These are phyloP conservation scores for Urostyla sp. DNA, from an alignment of 73 alveolate genomes.

Conservation along the genomic window DNA sequence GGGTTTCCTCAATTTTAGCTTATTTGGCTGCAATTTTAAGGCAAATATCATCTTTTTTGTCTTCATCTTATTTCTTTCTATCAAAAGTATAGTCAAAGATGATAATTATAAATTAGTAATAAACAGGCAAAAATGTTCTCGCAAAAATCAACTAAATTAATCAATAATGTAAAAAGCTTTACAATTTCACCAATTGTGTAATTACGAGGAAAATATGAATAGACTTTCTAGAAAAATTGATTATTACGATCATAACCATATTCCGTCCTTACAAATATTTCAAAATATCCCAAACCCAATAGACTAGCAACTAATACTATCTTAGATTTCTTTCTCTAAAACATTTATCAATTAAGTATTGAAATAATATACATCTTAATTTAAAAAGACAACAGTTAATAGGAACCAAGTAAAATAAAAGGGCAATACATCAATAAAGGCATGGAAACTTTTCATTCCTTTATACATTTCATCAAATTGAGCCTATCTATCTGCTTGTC, in stretches of 20 bases:
- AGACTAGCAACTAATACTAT: not conserved
- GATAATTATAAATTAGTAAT: not conserved
- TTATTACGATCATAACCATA: slow-evolving; percentile 33
- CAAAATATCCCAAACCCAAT: slow-evolving; percentile 6
- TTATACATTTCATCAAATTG: slow-evolving; percentile 38
- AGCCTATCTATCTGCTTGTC: slow-evolving; percentile 8
- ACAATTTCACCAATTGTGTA: slow-evolving; percentile 44
- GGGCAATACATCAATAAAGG: slow-evolving; percentile 35
- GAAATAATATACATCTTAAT: slow-evolving; percentile 29
- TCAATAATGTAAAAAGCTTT: not conserved
- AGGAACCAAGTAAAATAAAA: slow-evolving; percentile 36
- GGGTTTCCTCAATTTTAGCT: too few relatives aligned
- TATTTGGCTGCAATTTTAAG: too few relatives aligned
- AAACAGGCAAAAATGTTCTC: not conserved
- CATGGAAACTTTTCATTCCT: not conserved
- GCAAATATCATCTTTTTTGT: not conserved
- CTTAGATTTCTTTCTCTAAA: slow-evolving; percentile 44
- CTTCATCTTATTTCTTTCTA: not conserved
- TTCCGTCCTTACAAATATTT: not conserved
- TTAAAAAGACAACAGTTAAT: slow-evolving; percentile 18
- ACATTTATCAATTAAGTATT: not conserved
- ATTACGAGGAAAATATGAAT: not conserved
- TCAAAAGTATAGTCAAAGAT: slow-evolving; percentile 24
- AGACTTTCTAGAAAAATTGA: not conserved
- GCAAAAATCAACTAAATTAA: not conserved